Percentiles rank a stretch among this genome's conserved stretches.
Conservation (phyloP, 2,329 filamentous ascomycete species). For the Didymellaceae sp. region DNA sequence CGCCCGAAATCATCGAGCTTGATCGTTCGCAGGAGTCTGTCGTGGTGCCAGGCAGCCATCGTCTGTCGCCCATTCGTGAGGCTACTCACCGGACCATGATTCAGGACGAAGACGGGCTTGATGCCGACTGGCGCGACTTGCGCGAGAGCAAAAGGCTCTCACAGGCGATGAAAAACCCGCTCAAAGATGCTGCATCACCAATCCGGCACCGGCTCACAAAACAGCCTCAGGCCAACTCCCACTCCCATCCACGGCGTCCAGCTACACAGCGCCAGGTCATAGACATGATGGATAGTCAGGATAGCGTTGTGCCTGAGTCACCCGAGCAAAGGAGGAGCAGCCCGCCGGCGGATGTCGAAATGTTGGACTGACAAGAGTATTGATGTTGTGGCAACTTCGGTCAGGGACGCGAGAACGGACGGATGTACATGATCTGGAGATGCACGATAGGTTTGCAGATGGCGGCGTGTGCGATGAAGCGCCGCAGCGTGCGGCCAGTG, state of each 20-base stretch:
- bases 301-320: background rate
- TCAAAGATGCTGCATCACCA: background rate
- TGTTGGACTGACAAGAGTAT: background rate
- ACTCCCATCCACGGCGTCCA: too few relatives aligned
- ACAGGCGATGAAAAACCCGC: background rate
- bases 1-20: background rate
- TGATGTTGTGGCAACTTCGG: too few relatives aligned
- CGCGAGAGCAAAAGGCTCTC: background rate
- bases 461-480: too few relatives aligned
- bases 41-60: background rate
- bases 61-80: too few relatives aligned
- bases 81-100: too few relatives aligned
- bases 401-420: too few relatives aligned
- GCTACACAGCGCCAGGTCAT: background rate
- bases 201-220: background rate
- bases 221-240: too few relatives aligned
- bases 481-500: too few relatives aligned
- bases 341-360: background rate
- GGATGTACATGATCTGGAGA: too few relatives aligned
- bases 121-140: background rate
- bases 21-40: constrained; percentile 1
- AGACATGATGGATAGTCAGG: background rate
- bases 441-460: too few relatives aligned
- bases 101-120: constrained; percentile 5
- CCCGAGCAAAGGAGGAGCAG: background rate